Conservation (phyloP, 2,329 filamentous ascomycete species). For the Huntiella moniliformis region DNA sequence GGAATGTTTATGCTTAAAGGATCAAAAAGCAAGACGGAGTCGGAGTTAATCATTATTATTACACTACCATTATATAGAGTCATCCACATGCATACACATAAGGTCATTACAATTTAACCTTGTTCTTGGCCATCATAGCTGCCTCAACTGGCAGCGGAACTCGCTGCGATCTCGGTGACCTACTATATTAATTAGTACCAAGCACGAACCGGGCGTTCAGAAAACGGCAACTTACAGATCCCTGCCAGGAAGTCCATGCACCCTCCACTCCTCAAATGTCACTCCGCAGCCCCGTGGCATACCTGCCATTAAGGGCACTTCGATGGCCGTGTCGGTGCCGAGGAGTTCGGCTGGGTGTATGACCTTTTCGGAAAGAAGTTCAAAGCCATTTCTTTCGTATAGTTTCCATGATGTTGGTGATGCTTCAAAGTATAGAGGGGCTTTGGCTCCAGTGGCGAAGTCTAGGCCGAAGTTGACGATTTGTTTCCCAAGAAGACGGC, state of each 20-base stretch:
- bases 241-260: too few species aligned
- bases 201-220: too few species aligned
- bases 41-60: too few species aligned
- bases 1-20: too few species aligned
- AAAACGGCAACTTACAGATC: too few species aligned
- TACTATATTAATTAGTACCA: too few species aligned
- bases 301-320: slow-evolving; percentile 24
- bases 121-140: neutral
- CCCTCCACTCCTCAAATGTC: slow-evolving; percentile 20
- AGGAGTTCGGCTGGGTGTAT: slow-evolving; percentile 21
- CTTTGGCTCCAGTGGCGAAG: slow-evolving; percentile 18
- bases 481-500: slow-evolving; percentile 23
- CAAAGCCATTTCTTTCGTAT: slow-evolving; percentile 29
- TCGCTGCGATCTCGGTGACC: too few species aligned
- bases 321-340: slow-evolving; percentile 19
- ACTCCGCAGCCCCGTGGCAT: slow-evolving; percentile 20
- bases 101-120: neutral
- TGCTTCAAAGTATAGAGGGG: slow-evolving; percentile 30
- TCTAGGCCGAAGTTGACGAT: slow-evolving; percentile 25
- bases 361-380: slow-evolving; percentile 21
- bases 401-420: slow-evolving; percentile 23
- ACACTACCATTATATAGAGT: too few species aligned
- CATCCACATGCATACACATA: too few species aligned
- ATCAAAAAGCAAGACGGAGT: too few species aligned
- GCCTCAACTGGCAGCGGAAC: neutral